phyloP scores from a whole-genome alignment of 1,284 basidiomycete species.

The Termitomyces sp. region DNA sequence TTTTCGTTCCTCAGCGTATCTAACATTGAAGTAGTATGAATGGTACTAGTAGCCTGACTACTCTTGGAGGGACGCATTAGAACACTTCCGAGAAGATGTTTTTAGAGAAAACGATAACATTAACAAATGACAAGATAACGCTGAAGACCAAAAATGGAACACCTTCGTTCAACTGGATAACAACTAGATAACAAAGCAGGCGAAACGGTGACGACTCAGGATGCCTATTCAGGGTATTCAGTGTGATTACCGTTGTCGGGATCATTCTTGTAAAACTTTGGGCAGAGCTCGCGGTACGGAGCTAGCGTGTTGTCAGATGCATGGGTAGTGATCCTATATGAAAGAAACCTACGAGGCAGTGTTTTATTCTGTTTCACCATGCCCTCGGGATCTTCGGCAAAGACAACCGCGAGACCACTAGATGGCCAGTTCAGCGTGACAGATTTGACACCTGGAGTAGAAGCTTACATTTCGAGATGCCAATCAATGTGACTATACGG shows the following conservation, averaged over 20 bases:
- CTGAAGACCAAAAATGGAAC: too few relatives aligned
- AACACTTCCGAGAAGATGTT: neutral
- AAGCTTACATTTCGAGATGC: constrained; percentile 25
- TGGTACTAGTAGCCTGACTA: neutral
- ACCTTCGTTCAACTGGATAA: neutral
- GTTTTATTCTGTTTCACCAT: constrained; percentile 14
- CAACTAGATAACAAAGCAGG: neutral
- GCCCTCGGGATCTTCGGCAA: constrained; percentile 30
- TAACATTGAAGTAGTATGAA: neutral
- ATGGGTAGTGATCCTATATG: neutral
- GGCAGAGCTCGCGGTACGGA: constrained; percentile 24
- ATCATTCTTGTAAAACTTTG: constrained; percentile 18
- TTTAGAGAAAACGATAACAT: neutral
- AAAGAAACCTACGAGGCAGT: constrained; percentile 8
- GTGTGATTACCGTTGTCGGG: constrained; percentile 5
- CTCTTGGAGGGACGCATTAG: neutral
- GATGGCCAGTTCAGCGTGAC: neutral
- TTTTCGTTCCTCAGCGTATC: neutral
- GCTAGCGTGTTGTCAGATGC: constrained; percentile 1
- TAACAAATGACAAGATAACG: neutral
- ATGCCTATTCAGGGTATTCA: neutral
- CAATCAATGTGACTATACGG: constrained; percentile 26
- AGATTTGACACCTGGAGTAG: neutral
- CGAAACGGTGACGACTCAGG: neutral
- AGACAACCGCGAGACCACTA: constrained; percentile 37